Evolutionary conservation across 352 stramenopile genomes (phyloP).

Genomic region (Globisporangium abappressorium): DNA sequence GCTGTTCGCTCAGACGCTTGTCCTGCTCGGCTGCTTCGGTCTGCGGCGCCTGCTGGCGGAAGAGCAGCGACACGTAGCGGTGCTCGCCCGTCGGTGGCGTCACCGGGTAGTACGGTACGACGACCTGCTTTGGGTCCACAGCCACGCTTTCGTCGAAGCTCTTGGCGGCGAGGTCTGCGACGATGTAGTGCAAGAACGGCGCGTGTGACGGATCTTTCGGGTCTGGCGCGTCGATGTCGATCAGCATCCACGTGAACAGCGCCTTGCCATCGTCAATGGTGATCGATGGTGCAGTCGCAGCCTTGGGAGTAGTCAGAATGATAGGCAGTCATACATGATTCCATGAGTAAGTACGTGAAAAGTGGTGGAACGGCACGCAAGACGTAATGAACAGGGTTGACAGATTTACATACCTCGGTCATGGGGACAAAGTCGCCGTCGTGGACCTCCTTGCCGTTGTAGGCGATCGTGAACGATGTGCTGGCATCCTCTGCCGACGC

Average conservation of each 20-base stretch:
- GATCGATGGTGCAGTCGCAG: conserved; percentile 26
- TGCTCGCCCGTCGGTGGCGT: conserved; percentile 47
- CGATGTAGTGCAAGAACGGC: conserved; percentile 72
- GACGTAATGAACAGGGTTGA: neutral
- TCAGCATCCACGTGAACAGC: conserved; percentile 58
- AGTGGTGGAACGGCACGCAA: neutral
- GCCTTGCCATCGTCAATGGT: conserved; percentile 22
- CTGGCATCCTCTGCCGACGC: neutral
- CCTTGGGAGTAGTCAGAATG: neutral
- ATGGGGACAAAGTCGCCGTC: conserved; percentile 34
- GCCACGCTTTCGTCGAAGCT: no score
- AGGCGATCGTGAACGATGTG: conserved; percentile 28
- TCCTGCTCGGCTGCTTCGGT: conserved; percentile 7
- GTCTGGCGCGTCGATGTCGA: conserved; percentile 70
- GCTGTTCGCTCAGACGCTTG: conserved; percentile 26
- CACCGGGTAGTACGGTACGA: conserved; percentile 65
- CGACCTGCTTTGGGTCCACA: conserved; percentile 12
- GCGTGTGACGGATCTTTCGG: conserved; percentile 48
- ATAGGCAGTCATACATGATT: neutral
- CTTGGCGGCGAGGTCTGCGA: conserved; percentile 25
- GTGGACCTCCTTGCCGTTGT: conserved; percentile 19
- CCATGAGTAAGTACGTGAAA: neutral
- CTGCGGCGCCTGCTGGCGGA: conserved; percentile 25
- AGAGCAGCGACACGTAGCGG: conserved; percentile 57
- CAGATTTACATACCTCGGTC: conserved; percentile 22